These are phyloP conservation scores for Macadamia integrifolia DNA, from an alignment of 164 flowering plant genomes.

Conservation along the genomic window DNA sequence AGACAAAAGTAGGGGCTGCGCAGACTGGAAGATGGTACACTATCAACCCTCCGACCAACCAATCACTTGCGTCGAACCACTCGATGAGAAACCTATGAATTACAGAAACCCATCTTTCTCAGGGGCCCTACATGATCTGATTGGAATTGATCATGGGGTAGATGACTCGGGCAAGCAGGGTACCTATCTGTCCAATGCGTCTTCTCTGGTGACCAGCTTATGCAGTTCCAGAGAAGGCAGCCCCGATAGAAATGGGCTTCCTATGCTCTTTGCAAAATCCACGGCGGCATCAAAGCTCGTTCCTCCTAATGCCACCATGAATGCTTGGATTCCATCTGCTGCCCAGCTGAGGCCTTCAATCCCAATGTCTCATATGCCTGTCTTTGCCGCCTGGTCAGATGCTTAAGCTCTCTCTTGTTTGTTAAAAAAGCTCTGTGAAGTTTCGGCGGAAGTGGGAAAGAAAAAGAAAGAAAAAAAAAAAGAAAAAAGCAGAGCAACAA, in stretches of 20 bases:
- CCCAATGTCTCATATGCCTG: slow-evolving; percentile 61
- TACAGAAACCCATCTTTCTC: slow-evolving; percentile 28
- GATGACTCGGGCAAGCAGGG: slow-evolving; percentile 30
- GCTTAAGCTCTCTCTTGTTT: slow-evolving; percentile 16
- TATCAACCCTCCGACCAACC: slow-evolving; percentile 26
- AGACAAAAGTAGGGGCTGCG: slow-evolving; percentile 18
- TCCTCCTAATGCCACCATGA: slow-evolving; percentile 14
- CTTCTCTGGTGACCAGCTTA: slow-evolving; percentile 64
- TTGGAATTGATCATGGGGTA: slow-evolving; percentile 29
- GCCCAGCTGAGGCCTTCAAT: slow-evolving; percentile 41
- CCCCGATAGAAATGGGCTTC: slow-evolving; percentile 43
- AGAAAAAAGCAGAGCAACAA: neutral
- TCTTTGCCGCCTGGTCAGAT: slow-evolving; percentile 82
- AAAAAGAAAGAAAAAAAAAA: neutral
- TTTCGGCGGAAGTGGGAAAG: neutral
- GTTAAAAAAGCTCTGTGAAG: slow-evolving; percentile 11
- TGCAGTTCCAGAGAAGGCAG: slow-evolving; percentile 69
- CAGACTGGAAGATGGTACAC: slow-evolving; percentile 47
- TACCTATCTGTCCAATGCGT: slow-evolving; percentile 43
- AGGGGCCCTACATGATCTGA: slow-evolving; percentile 42
- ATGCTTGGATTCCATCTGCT: slow-evolving; percentile 55
- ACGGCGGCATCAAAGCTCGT: slow-evolving; percentile 26
- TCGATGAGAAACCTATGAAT: slow-evolving; percentile 29
- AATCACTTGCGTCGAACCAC: slow-evolving; percentile 14
- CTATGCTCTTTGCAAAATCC: slow-evolving; percentile 37